Evolutionary conservation across 306 rosid genomes (phyloP).

Genomic region (Oxytropis ochrocephala): DNA sequence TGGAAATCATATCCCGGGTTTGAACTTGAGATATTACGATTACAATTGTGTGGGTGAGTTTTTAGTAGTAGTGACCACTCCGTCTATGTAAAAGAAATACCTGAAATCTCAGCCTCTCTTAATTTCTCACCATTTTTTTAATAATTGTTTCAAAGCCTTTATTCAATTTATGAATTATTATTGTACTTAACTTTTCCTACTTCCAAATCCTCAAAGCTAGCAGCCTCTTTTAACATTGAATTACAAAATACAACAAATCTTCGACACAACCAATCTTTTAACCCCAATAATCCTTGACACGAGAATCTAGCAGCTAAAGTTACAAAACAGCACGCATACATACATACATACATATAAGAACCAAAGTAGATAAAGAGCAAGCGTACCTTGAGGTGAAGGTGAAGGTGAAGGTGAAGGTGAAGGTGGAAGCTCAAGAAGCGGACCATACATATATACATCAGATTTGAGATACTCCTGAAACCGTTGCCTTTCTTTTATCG

Average conservation of each 20-base stretch:
- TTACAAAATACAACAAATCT: neutral
- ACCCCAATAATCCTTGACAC: neutral
- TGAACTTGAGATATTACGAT: no score
- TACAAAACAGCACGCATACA: neutral
- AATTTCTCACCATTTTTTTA: no score
- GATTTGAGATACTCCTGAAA: conserved; percentile 47
- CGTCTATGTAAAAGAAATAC: no score
- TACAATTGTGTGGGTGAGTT: no score
- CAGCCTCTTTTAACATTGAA: neutral
- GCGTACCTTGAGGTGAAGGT: conserved; percentile 30
- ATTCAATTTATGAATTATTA: neutral
- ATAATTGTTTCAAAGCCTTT: no score
- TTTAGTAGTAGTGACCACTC: no score
- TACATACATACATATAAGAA: no score
- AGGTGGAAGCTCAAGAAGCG: conserved; percentile 35
- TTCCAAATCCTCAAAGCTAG: neutral
- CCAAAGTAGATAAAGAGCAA: neutral
- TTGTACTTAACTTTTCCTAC: neutral
- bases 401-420: neutral
- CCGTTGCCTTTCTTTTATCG: conserved; percentile 20
- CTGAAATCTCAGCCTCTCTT: no score
- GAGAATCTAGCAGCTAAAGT: neutral
- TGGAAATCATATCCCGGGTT: no score
- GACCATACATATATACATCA: conserved; percentile 62
- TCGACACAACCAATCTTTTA: neutral